phyloP scores from a whole-genome alignment of 176 grass and related monocot species.

The Phyllostachys edulis region DNA sequence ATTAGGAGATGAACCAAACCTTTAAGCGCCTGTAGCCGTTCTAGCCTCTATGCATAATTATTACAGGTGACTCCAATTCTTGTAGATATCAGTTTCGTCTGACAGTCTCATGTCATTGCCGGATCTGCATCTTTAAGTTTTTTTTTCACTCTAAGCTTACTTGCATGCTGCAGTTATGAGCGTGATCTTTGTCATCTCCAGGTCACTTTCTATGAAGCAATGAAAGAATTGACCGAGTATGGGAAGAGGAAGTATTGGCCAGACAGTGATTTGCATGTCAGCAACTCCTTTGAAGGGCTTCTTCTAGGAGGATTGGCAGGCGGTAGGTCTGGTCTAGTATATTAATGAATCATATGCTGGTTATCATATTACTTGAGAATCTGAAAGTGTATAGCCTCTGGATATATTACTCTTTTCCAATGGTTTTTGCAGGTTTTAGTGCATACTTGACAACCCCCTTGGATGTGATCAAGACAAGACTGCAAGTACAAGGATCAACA shows the following conservation, averaged over 20 bases:
- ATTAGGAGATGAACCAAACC: not conserved
- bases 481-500: slow-evolving; percentile 90
- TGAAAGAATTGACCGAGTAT: slow-evolving; percentile 66
- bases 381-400: not conserved
- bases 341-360: not conserved
- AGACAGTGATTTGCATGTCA: slow-evolving; percentile 55
- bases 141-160: not conserved
- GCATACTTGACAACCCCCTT: slow-evolving; percentile 86
- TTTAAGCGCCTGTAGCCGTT: not conserved
- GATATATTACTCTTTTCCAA: not conserved
- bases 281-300: slow-evolving; percentile 83
- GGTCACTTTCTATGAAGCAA: slow-evolving; percentile 93
- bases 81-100: slow-evolving; percentile 1
- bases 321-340: slow-evolving; percentile 42
- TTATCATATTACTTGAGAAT: slow-evolving; percentile 4
- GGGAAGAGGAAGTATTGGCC: slow-evolving; percentile 65
- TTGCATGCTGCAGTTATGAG: not conserved
- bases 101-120: not conserved
- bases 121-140: not conserved
- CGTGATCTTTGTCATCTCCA: slow-evolving; percentile 40
- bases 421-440: slow-evolving; percentile 65
- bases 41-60: not conserved
- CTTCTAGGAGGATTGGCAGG: slow-evolving; percentile 88
- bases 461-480: slow-evolving; percentile 85
- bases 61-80: not conserved